Conservation (phyloP, 768 basidiomycete species). For the Cyathus striatus region DNA sequence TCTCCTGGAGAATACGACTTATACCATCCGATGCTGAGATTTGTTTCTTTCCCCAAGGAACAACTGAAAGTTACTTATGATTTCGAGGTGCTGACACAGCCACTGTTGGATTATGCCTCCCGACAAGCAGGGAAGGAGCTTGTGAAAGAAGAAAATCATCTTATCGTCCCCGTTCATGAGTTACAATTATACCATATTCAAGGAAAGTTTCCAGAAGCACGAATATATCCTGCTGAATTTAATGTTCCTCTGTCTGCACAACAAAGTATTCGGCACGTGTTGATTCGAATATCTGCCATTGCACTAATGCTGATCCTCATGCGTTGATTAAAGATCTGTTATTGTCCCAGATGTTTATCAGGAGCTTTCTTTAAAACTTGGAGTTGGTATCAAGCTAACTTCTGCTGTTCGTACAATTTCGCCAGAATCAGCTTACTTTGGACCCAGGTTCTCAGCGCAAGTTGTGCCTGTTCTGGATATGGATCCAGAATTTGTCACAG, state of each 20-base stretch:
- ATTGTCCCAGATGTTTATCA: constrained; percentile 40
- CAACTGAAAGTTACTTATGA: constrained; percentile 44
- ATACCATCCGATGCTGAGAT: constrained; percentile 41
- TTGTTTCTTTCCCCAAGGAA: constrained; percentile 38
- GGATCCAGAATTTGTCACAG: constrained; percentile 43
- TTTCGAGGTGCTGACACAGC: constrained; percentile 37
- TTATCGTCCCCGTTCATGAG: constrained; percentile 50
- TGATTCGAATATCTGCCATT: background rate
- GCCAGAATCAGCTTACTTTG: constrained; percentile 52
- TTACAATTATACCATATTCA: constrained; percentile 45
- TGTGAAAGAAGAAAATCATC: constrained; percentile 24
- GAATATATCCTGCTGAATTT: constrained; percentile 37
- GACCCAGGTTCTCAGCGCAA: constrained; percentile 48
- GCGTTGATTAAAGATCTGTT: constrained; percentile 36
- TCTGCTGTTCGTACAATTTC: constrained; percentile 56
- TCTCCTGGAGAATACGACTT: constrained; percentile 45
- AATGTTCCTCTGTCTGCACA: constrained; percentile 41
- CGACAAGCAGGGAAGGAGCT: constrained; percentile 28
- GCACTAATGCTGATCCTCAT: too few relatives aligned
- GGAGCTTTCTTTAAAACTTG: constrained; percentile 48
- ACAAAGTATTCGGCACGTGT: constrained; percentile 49
- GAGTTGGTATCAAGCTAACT: constrained; percentile 51
- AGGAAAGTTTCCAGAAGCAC: constrained; percentile 42
- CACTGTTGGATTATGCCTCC: constrained; percentile 36
- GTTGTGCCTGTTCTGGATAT: constrained; percentile 45